Base-by-base conservation (phyloP, 2,329 filamentous ascomycete species). In the Aspergillus flavus region DNA sequence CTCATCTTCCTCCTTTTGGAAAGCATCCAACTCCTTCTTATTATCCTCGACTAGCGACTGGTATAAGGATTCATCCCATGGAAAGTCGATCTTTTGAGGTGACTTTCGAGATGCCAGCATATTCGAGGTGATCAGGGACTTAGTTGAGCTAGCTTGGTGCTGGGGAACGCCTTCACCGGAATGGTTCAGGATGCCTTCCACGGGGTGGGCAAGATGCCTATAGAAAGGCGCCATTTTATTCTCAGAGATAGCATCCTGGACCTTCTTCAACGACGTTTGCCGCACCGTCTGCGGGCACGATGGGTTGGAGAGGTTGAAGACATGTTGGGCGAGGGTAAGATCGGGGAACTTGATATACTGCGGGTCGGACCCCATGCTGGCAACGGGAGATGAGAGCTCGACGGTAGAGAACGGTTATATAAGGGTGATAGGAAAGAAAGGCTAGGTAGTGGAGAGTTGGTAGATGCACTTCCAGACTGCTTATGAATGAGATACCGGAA, bases 21-120 rank as follows among this genome's bases (percentile, higher is more conserved):
- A 88, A 58, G 82, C 85, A 68, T 91, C 90, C 55, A 94, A 82
- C 82, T 94, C 91, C 73, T 87, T 86, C 71, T 92, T 90, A 72
- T 95, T 95, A 67, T 92, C 90, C 67, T 87, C 87, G 77, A 90
- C 87, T 68, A 95, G 81, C 76, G 87, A 86, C 73, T 91, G 86
- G 77, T 97, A 98, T 64, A 97, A 82, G 28, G 86, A 85, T 81
- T 98, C 94, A 74, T 99, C 93, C 95, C 95, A 99, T 0, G 92
- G 87, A 61, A 98, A 83, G 70, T 87, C 89, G 50, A 92, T 85
- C 65, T 84, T 87, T 30, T 86, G 82, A 34, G 87, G 84, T 26
- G 87, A 82, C 73, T 86, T 86, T 79, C 88, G 89, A 73, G 87
- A 90, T 61, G 92, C 91, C 68, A 95, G 85, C 85, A 96, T 88